A percentile compares a stretch with the other conserved stretches of the same genome.
phyloP scores from a whole-genome alignment of 2,329 filamentous ascomycete species.

The Podosphaera xanthii region DNA sequence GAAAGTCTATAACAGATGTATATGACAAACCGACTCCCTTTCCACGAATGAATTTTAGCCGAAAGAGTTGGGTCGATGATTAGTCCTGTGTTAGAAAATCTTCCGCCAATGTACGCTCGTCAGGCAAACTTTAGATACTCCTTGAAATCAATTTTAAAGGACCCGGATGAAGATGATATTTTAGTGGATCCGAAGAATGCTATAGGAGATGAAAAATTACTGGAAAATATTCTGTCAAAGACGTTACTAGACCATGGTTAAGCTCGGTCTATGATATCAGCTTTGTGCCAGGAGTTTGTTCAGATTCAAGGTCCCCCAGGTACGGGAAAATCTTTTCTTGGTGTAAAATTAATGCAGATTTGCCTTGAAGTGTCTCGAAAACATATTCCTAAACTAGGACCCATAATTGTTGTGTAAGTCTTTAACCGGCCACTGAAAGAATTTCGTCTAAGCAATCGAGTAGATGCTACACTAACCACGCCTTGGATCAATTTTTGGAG shows the following conservation, averaged over 20 bases:
- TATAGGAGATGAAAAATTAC: background rate
- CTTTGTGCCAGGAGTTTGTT: slow-evolving; percentile 1
- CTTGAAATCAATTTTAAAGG: background rate
- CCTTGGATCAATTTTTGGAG: slow-evolving; percentile 15
- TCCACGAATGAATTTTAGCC: slow-evolving; percentile 7
- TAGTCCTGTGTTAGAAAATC: background rate
- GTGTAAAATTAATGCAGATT: slow-evolving; percentile 2
- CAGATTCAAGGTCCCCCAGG: slow-evolving; percentile 11
- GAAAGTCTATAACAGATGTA: slow-evolving; percentile 14
- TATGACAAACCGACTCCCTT: slow-evolving; percentile 5
- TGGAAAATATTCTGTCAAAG: background rate
- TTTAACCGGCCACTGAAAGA: background rate
- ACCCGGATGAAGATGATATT: slow-evolving; percentile 1
- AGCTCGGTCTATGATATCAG: background rate
- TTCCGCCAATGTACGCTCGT: background rate
- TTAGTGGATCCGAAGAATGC: background rate
- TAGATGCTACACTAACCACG: slow-evolving; percentile 15
- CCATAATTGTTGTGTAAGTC: slow-evolving; percentile 1
- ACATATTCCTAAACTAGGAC: background rate
- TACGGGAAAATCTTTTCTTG: slow-evolving; percentile 14
- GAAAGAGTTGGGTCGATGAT: slow-evolving; percentile 1
- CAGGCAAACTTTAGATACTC: background rate
- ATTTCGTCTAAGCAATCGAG: slow-evolving; percentile 14
- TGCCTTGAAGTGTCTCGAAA: background rate
- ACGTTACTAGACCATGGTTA: background rate